phyloP scores from a whole-genome alignment of 2,329 filamentous ascomycete genomes.

The Amphichorda felina region DNA sequence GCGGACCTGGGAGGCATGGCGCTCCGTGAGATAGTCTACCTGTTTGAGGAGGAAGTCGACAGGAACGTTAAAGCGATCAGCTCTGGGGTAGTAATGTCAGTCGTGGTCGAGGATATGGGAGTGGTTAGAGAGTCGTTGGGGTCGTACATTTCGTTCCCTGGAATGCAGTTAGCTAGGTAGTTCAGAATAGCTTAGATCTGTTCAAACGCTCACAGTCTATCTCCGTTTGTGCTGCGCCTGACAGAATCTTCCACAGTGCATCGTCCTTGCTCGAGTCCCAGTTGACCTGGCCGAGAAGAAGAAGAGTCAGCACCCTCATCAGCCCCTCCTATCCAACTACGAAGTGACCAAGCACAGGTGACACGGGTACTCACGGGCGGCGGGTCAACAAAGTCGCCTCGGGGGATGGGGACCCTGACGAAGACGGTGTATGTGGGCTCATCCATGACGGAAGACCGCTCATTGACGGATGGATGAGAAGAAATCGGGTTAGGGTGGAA shows the following conservation, averaged over 20 bases:
- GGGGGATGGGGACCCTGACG: slow-evolving; percentile 77
- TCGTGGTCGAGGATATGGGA: slow-evolving; percentile 3
- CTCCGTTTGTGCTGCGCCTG: slow-evolving; percentile 67
- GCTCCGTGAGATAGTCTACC: slow-evolving; percentile 85
- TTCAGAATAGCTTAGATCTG: slow-evolving; percentile 2
- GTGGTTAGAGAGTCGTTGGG: background rate
- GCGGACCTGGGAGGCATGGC: slow-evolving; percentile 79
- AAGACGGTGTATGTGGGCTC: slow-evolving; percentile 62
- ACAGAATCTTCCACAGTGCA: slow-evolving; percentile 81
- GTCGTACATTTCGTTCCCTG: slow-evolving; percentile 67
- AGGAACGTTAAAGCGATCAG: slow-evolving; percentile 69
- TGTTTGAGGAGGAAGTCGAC: slow-evolving; percentile 86
- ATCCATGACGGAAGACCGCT: slow-evolving; percentile 13
- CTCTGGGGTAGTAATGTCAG: slow-evolving; percentile 32
- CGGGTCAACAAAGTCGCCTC: slow-evolving; percentile 83
- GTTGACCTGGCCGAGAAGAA: slow-evolving; percentile 46
- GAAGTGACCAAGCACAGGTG: background rate
- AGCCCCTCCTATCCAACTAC: background rate
- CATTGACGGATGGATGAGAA: background rate
- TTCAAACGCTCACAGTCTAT: slow-evolving; percentile 59
- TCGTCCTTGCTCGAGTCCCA: slow-evolving; percentile 86
- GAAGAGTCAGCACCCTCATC: slow-evolving; percentile 4
- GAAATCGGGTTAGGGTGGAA: no score
- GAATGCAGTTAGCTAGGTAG: slow-evolving; percentile 8
- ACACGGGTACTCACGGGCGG: slow-evolving; percentile 52